Evolutionary conservation across 805 yeast species (phyloP).

Genomic region (Brettanomyces sp.): DNA sequence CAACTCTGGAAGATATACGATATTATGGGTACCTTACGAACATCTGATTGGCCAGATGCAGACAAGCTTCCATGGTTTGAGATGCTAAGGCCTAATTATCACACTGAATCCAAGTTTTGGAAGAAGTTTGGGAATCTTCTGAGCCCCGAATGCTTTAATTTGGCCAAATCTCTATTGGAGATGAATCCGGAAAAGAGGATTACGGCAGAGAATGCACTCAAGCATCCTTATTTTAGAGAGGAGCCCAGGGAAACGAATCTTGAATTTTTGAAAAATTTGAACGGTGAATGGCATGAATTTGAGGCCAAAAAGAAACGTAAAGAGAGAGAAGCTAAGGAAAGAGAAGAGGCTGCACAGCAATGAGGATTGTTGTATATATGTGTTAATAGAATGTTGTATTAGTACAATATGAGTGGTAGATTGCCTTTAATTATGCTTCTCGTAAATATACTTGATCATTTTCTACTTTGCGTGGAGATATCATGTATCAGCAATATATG

Average conservation of each 20-base stretch:
- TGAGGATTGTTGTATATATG: background rate
- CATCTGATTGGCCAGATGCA: slow-evolving; percentile 69
- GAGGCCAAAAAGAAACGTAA: slow-evolving; percentile 79
- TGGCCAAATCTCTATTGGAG: slow-evolving; percentile 53
- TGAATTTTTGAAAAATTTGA: slow-evolving; percentile 40
- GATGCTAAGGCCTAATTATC: slow-evolving; percentile 53
- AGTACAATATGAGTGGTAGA: too few relatives aligned
- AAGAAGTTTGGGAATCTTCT: slow-evolving; percentile 31
- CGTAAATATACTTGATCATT: too few relatives aligned
- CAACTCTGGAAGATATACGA: slow-evolving; percentile 72
- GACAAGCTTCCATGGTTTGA: slow-evolving; percentile 87
- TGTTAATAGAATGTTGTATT: too few relatives aligned
- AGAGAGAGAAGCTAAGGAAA: slow-evolving; percentile 2
- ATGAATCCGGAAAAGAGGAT: slow-evolving; percentile 65
- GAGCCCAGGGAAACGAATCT: slow-evolving; percentile 60
- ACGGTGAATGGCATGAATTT: slow-evolving; percentile 95
- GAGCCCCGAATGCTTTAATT: slow-evolving; percentile 48
- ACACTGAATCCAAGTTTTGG: slow-evolving; percentile 29
- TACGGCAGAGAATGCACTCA: slow-evolving; percentile 60
- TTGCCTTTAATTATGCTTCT: too few relatives aligned
- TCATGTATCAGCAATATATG: too few relatives aligned
- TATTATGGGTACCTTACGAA: slow-evolving; percentile 79
- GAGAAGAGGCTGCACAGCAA: background rate
- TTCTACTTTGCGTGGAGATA: too few relatives aligned
- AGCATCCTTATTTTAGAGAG: slow-evolving; percentile 60